phyloP scores from a whole-genome alignment of 768 basidiomycete genomes.

The Xerocomus spinulosus region DNA sequence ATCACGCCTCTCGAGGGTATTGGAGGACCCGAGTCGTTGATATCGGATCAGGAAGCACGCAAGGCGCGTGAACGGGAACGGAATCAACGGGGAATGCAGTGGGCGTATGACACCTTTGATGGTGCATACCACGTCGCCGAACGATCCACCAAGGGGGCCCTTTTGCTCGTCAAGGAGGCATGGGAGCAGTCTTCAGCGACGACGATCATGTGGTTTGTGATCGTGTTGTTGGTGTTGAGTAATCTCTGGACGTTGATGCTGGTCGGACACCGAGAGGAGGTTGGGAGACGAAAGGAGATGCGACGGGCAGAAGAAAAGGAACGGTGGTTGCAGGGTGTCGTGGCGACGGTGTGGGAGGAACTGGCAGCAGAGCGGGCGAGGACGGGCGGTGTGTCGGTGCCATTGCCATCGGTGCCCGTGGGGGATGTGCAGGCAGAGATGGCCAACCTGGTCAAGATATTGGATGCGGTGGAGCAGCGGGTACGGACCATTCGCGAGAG shows the following conservation, averaged over 20 bases:
- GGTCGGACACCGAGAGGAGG: conserved; percentile 46
- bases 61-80: conserved; percentile 66
- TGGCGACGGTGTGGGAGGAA: conserved; percentile 72
- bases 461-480: conserved; percentile 59
- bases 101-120: conserved; percentile 84
- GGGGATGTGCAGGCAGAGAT: conserved; percentile 46
- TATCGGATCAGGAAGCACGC: conserved; percentile 14
- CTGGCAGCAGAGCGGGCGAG: conserved; percentile 43
- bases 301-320: conserved; percentile 63
- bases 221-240: conserved; percentile 66
- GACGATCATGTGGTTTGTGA: conserved; percentile 68
- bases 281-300: conserved; percentile 42
- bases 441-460: conserved; percentile 40
- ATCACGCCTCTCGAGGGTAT: conserved; percentile 23
- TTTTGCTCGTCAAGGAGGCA: conserved; percentile 74
- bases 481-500: conserved; percentile 45
- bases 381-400: conserved; percentile 11
- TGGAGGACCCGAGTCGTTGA: conserved; percentile 3
- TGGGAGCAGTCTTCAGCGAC: conserved; percentile 75
- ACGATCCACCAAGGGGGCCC: conserved; percentile 63
- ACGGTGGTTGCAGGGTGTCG: conserved; percentile 68
- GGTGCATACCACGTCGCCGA: conserved; percentile 69
- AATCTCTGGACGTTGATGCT: conserved; percentile 67
- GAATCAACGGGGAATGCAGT: conserved; percentile 70
- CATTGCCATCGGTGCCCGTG: conserved; percentile 17